phyloP scores from a whole-genome alignment of 169 alveolate species.

The Fabrea salina region DNA sequence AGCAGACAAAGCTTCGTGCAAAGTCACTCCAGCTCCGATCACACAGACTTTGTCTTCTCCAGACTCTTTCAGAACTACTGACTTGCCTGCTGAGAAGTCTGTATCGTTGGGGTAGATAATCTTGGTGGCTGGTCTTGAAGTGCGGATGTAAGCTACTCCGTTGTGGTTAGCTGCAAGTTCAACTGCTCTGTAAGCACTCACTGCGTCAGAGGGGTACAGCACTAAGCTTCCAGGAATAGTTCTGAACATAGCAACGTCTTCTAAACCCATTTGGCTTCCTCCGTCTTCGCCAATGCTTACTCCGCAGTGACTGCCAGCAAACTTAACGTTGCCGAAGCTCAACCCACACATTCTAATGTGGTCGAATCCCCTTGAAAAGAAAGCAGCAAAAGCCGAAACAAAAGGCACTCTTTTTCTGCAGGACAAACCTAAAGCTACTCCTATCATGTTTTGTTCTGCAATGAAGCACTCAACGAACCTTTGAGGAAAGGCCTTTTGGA shows the following conservation, averaged over 20 bases:
- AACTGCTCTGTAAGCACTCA: slow-evolving; percentile 52
- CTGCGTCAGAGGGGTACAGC: slow-evolving; percentile 63
- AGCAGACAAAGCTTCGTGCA: slow-evolving; percentile 49
- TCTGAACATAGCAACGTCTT: slow-evolving; percentile 59
- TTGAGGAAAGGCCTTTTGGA: slow-evolving; percentile 48
- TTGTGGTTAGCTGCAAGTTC: slow-evolving; percentile 53
- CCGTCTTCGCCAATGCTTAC: slow-evolving; percentile 72
- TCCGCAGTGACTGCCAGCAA: slow-evolving; percentile 67
- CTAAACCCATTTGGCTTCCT: slow-evolving; percentile 66
- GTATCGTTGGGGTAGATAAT: slow-evolving; percentile 40
- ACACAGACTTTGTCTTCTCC: slow-evolving; percentile 38
- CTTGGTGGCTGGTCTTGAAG: slow-evolving; percentile 48
- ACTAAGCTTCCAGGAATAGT: slow-evolving; percentile 48
- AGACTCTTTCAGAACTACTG: slow-evolving; percentile 30
- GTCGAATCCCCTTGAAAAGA: slow-evolving; percentile 64
- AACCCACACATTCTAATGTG: slow-evolving; percentile 64
- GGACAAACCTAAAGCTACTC: slow-evolving; percentile 42
- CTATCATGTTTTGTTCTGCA: slow-evolving; percentile 64
- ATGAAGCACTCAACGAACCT: slow-evolving; percentile 63
- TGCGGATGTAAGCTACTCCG: slow-evolving; percentile 51
- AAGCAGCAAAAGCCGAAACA: slow-evolving; percentile 62
- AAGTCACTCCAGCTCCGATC: slow-evolving; percentile 58
- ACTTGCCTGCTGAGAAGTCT: slow-evolving; percentile 48
- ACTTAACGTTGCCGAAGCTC: slow-evolving; percentile 45
- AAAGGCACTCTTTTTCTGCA: slow-evolving; percentile 51